Conservation (phyloP, 805 yeast species). For the Geotrichum ghanense region DNA sequence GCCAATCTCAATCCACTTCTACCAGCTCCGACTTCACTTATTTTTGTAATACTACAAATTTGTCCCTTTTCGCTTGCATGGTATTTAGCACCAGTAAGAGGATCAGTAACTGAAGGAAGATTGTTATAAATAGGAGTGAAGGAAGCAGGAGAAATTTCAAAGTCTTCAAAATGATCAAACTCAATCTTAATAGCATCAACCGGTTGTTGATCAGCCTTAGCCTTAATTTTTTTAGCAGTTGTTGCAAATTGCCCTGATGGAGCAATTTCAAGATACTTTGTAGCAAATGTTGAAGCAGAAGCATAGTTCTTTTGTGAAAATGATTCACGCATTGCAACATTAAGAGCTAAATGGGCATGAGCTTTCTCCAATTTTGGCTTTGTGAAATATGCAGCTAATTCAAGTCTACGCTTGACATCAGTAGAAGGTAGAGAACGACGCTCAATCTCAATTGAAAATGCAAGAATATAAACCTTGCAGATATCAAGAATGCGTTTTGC, state of each 20-base stretch:
- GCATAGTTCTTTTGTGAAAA: conserved; percentile 82
- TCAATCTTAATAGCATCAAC: conserved; percentile 83
- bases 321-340: conserved; percentile 90
- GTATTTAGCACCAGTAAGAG: conserved; percentile 84
- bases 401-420: conserved; percentile 72
- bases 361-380: conserved; percentile 68
- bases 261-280: conserved; percentile 61
- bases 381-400: conserved; percentile 93
- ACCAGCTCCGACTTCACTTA: conserved; percentile 80
- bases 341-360: conserved; percentile 79
- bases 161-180: conserved; percentile 85
- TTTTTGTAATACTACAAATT: conserved; percentile 59
- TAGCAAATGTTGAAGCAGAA: conserved; percentile 82
- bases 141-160: conserved; percentile 80
- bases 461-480: conserved; percentile 85
- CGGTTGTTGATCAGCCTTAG: conserved; percentile 67
- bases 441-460: conserved; percentile 78
- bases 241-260: conserved; percentile 50
- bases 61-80: conserved; percentile 67
- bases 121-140: conserved; percentile 83
- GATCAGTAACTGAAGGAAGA: conserved; percentile 56
- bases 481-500: conserved; percentile 59
- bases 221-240: conserved; percentile 73
- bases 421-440: conserved; percentile 68
- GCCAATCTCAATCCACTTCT: conserved; percentile 71